Base-by-base conservation (phyloP, 345 rosid species). In the Pelargonium nanum region DNA sequence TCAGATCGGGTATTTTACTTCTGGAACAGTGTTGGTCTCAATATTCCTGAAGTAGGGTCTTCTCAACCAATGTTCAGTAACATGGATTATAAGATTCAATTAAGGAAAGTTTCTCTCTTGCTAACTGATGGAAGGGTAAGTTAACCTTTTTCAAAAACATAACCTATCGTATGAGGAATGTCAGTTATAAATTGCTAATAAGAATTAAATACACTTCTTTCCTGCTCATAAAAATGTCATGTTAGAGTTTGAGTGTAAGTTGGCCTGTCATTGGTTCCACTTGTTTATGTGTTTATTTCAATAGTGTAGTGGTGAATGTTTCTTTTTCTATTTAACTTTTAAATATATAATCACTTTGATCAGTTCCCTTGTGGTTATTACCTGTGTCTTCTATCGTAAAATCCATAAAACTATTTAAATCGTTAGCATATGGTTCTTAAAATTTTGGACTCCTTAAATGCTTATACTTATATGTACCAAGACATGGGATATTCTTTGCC, bases 51-150 rank as follows among this genome's bases (percentile, higher is more conserved):
- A 72, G 64, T 75, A 52, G 70, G 70, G 58, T 65, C 88, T 74
- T 74, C 97, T 65, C 80, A 66, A 65, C 68, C 65, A 76, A 32
- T 68, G 28, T 67, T 76, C 58, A 79, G 62, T 70, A 61, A 66
- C 57, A 23, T 85, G 60, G 74, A 75, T 59, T 57, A 81, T 21
- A 78, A 74, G 60, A 34, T 85, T 60, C 81, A 79, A 73, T 65
- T 81, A 17, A 82, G 77, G 77, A 85, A 85, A 66, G 70, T 67
- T 26, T 88, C 95, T 63, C 72, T 88, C 64, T 81, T 86, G 61
- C 71, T 88, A 66, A 85, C 92, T 70, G 98, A 88, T 78, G 96
- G 88, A 77, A 83, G 85, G 92, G 98, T 91, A 85, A 19, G 78
- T 53, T 59, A 53, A 19, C 52, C 32, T 26, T 55, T n/a, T n/a